These are phyloP conservation scores for Cystobasidiaceae sp. DNA, from an alignment of 1,284 basidiomycete genomes.

Conservation along the genomic window DNA sequence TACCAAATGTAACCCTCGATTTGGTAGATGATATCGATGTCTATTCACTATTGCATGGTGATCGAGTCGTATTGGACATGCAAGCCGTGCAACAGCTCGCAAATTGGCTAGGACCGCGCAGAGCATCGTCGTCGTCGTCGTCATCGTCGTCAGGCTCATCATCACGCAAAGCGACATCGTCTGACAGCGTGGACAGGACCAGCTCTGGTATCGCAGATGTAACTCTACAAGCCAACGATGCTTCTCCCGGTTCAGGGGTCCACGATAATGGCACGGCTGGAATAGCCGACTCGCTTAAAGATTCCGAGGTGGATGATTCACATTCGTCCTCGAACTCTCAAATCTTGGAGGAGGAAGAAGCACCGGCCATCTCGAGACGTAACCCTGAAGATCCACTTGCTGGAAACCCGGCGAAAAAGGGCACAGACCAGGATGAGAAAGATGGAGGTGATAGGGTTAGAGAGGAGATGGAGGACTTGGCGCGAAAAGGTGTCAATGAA, in stretches of 20 bases:
- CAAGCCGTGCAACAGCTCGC: slow-evolving; percentile 15
- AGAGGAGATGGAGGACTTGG: slow-evolving; percentile 5
- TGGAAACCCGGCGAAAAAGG: not conserved
- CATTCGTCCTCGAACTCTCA: not conserved
- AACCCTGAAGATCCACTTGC: slow-evolving; percentile 4
- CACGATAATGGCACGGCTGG: not conserved
- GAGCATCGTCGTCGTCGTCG: not conserved
- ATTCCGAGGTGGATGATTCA: not conserved
- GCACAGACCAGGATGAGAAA: not conserved
- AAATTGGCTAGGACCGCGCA: slow-evolving; percentile 4
- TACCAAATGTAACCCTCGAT: slow-evolving; percentile 7
- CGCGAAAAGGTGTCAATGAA: not conserved
- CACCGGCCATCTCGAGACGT: not conserved
- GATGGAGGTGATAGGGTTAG: slow-evolving; percentile 20
- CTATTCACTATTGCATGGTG: slow-evolving; percentile 20
- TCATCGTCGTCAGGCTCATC: not conserved
- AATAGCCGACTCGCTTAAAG: not conserved
- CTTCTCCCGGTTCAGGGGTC: no score
- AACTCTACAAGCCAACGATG: not conserved
- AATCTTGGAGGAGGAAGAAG: slow-evolving; percentile 21
- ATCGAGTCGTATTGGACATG: slow-evolving; percentile 23
- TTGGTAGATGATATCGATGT: slow-evolving; percentile 23
- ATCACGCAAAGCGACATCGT: not conserved
- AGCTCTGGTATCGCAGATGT: not conserved
- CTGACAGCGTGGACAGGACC: not conserved